phyloP scores from a whole-genome alignment of 192 early-diverging fungal species.

The Helicostylum pulchrum region DNA sequence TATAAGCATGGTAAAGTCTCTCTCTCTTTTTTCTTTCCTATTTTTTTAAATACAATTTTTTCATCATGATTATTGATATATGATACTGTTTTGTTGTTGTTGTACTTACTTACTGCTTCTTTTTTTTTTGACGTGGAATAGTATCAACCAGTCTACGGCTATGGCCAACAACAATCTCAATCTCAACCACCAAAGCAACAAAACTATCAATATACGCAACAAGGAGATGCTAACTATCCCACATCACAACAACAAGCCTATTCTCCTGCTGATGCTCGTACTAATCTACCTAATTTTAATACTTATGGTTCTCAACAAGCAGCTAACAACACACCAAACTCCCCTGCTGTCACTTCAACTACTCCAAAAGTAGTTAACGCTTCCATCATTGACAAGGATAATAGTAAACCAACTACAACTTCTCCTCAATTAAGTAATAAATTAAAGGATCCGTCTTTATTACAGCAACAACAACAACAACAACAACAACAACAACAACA shows the following conservation, averaged over 20 bases:
- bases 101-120: too few species aligned
- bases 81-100: too few species aligned
- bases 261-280: constrained; percentile 8
- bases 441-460: constrained; percentile 2
- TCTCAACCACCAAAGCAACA: constrained; percentile 1
- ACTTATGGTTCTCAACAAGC: constrained; percentile 5
- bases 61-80: too few species aligned
- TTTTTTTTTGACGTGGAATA: background rate
- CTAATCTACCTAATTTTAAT: constrained; percentile 1
- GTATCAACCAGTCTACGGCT: constrained; percentile 17
- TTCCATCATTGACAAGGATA: background rate
- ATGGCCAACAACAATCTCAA: constrained; percentile 11
- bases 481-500: constrained; percentile 10
- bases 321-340: background rate
- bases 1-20: too few species aligned
- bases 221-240: background rate
- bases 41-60: too few species aligned
- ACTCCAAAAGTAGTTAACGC: background rate
- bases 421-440: constrained; percentile 3
- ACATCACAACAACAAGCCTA: background rate
- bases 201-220: background rate
- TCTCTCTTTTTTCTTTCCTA: too few species aligned
- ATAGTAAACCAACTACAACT: background rate
- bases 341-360: background rate
- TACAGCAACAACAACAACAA: constrained; percentile 4